Evolutionary conservation across 257 asterid genomes (phyloP).

Genomic region (Leonotis leonurus): DNA sequence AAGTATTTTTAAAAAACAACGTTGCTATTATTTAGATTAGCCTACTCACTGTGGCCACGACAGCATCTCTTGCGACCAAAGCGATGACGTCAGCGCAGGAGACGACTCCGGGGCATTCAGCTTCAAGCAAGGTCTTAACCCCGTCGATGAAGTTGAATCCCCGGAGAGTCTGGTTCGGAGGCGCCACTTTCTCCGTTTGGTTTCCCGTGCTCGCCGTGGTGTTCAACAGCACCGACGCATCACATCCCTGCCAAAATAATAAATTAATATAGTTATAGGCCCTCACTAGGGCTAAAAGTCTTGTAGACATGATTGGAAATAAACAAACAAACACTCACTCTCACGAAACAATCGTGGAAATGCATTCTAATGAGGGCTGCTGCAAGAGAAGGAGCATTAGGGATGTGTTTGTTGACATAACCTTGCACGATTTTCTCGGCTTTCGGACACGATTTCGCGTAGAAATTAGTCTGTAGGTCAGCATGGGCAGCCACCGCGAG

Average conservation of each 20-base stretch:
- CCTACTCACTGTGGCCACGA: slow-evolving; percentile 28
- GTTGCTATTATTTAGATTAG: not conserved
- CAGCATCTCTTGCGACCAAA: slow-evolving; percentile 44
- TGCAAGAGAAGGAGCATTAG: slow-evolving; percentile 55
- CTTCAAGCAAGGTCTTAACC: slow-evolving; percentile 33
- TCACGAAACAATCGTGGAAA: slow-evolving; percentile 48
- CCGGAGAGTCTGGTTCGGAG: slow-evolving; percentile 33
- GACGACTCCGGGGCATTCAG: slow-evolving; percentile 39
- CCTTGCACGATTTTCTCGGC: slow-evolving; percentile 54
- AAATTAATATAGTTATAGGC: not conserved
- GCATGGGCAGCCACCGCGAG: slow-evolving; percentile 22
- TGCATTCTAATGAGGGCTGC: slow-evolving; percentile 50
- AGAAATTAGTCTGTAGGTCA: slow-evolving; percentile 41
- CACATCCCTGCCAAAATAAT: slow-evolving; percentile 31
- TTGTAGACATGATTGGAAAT: not conserved
- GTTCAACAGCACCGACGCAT: slow-evolving; percentile 38
- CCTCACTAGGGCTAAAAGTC: no score
- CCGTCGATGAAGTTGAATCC: slow-evolving; percentile 46
- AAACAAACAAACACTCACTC: slow-evolving; percentile 23
- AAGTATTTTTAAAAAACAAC: not conserved
- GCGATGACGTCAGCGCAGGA: slow-evolving; percentile 51
- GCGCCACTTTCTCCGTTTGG: slow-evolving; percentile 33
- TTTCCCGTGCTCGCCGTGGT: slow-evolving; percentile 34
- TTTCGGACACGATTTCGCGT: slow-evolving; percentile 46
- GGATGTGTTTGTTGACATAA: slow-evolving; percentile 41